These are phyloP conservation scores for Vaucheria bursata DNA, from an alignment of 352 stramenopile genomes.

Conservation along the genomic window DNA sequence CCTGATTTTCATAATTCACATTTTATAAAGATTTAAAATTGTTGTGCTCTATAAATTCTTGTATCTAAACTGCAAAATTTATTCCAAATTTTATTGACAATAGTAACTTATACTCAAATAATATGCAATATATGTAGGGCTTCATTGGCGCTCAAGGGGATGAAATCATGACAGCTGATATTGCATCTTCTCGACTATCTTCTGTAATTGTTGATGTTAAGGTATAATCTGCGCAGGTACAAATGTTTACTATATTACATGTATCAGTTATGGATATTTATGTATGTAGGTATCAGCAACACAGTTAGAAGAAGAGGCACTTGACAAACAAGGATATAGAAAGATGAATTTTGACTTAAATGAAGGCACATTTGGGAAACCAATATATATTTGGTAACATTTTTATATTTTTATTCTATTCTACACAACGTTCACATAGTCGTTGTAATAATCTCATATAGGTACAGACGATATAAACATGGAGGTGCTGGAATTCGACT, in stretches of 20 bases:
- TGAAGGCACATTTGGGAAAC: constrained; percentile 26
- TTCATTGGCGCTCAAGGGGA: constrained; percentile 42
- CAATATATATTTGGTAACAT: constrained; percentile 40
- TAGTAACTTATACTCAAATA: too few species aligned
- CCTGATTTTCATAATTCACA: too few species aligned
- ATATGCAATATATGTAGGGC: too few species aligned
- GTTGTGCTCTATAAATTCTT: too few species aligned
- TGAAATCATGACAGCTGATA: constrained; percentile 28
- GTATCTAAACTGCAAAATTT: too few species aligned
- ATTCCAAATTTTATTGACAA: too few species aligned
- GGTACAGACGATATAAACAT: constrained; percentile 40
- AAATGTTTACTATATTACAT: constrained; percentile 7
- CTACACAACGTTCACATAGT: not conserved
- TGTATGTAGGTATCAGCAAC: constrained; percentile 34
- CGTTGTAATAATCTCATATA: constrained; percentile 7
- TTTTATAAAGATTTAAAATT: too few species aligned
- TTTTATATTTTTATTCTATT: constrained; percentile 12
- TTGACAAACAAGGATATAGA: constrained; percentile 40
- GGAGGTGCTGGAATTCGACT: constrained; percentile 32
- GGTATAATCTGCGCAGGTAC: constrained; percentile 4
- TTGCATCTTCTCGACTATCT: constrained; percentile 18
- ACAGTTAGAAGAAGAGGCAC: constrained; percentile 25
- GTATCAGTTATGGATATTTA: not conserved
- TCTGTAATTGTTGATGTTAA: constrained; percentile 45
- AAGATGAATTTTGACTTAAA: constrained; percentile 33